Evolutionary conservation across 257 asterid species (phyloP).

Genomic region (Penstemon davidsonii): DNA sequence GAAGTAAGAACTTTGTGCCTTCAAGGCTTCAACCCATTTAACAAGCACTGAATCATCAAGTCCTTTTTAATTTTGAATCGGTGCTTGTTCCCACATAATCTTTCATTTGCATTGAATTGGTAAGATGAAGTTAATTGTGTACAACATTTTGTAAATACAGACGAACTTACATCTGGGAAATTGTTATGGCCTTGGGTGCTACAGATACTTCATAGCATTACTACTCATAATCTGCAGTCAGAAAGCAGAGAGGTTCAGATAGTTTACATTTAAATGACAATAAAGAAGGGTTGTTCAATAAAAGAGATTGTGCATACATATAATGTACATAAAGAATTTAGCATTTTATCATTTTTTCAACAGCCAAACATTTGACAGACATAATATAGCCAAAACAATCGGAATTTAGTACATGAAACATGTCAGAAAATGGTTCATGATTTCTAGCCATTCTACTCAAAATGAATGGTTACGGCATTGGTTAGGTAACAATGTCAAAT

Average conservation of each 20-base stretch:
- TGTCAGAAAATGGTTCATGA: not conserved
- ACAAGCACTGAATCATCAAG: not conserved
- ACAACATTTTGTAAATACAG: not conserved
- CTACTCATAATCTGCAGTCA: constrained; percentile 17
- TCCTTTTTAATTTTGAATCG: too few relatives aligned
- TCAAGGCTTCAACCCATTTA: not conserved
- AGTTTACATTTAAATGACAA: not conserved
- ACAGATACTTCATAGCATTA: not conserved
- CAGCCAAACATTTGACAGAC: not conserved
- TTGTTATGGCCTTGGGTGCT: not conserved
- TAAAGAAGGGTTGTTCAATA: not conserved
- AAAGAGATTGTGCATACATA: not conserved
- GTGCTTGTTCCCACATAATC: constrained; percentile 8
- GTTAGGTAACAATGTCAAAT: not conserved
- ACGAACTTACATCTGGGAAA: constrained; percentile 2
- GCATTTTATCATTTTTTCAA: not conserved
- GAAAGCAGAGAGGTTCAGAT: not conserved
- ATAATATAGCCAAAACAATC: not conserved
- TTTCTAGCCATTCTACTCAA: not conserved
- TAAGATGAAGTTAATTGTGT: not conserved
- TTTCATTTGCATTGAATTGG: not conserved
- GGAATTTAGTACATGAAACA: not conserved
- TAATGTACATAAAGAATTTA: not conserved
- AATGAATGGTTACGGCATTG: not conserved
- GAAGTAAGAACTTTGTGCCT: not conserved